These are phyloP conservation scores for Syzygium grande DNA, from an alignment of 345 rosid species.

Conservation along the genomic window DNA sequence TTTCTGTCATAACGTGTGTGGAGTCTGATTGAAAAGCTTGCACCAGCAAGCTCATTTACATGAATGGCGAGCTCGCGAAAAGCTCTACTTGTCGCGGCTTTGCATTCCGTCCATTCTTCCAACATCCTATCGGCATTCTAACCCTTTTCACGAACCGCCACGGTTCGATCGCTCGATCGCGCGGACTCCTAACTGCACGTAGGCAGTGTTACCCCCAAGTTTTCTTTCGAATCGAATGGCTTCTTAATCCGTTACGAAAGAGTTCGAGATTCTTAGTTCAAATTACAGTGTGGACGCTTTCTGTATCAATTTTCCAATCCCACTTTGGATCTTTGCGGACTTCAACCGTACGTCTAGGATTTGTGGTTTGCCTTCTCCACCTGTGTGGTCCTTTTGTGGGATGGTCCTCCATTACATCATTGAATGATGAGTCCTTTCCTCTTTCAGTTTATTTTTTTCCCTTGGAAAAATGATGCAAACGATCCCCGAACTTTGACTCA, in stretches of 20 bases:
- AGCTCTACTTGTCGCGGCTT: neutral
- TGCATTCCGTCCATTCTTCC: neutral
- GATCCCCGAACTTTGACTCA: fast-evolving
- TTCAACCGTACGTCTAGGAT: neutral
- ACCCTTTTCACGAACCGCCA: neutral
- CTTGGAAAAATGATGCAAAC: neutral
- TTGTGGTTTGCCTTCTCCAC: neutral
- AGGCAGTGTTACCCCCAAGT: neutral
- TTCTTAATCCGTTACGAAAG: neutral
- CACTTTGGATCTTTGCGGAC: neutral
- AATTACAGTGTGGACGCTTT: neutral
- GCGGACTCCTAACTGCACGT: neutral
- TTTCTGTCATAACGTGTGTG: neutral
- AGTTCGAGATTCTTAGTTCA: neutral
- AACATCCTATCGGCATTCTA: neutral
- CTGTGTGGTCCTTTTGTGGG: neutral
- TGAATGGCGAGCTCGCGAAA: neutral
- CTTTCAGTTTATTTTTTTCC: neutral
- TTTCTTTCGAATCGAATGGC: neutral
- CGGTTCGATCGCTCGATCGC: neutral
- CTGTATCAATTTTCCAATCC: neutral
- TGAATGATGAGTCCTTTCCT: neutral
- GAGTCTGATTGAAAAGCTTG: neutral
- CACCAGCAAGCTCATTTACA: neutral
- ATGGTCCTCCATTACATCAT: neutral